phyloP scores from a whole-genome alignment of 345 rosid species.

The Turnera subulata region DNA sequence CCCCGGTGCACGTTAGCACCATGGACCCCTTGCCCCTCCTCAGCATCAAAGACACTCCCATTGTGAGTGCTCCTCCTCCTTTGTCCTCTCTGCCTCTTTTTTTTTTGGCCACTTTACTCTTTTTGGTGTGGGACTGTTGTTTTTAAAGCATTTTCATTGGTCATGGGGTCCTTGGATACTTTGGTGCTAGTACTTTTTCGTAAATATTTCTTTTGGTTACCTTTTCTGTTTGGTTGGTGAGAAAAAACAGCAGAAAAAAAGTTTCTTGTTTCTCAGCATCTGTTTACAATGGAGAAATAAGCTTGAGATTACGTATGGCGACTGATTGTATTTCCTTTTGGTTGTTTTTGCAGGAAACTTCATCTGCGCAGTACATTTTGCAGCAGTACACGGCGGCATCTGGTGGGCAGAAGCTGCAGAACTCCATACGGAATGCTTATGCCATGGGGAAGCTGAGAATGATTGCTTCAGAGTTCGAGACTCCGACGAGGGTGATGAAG shows the following conservation, averaged over 20 bases:
- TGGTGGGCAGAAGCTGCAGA: conserved; percentile 80
- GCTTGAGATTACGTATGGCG: too few relatives aligned
- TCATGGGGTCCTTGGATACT: neutral
- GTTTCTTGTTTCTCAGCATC: too few relatives aligned
- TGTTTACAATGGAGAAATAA: neutral
- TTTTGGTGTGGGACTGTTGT: neutral
- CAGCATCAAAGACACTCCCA: conserved; percentile 55
- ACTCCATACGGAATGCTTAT: conserved; percentile 69
- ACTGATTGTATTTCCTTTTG: neutral
- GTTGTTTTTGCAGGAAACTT: conserved; percentile 52
- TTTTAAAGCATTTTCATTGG: neutral
- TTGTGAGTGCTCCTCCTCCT: conserved; percentile 43
- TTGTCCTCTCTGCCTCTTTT: neutral
- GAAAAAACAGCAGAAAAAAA: conserved; percentile 16
- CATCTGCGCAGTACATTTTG: conserved; percentile 84
- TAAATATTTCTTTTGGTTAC: neutral
- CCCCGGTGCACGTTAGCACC: conserved; percentile 43
- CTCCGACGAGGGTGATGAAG: conserved; percentile 65
- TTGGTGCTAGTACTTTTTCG: neutral
- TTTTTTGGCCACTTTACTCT: neutral
- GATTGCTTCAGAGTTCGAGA: conserved; percentile 73
- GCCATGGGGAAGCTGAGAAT: conserved; percentile 87
- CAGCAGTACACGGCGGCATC: conserved; percentile 93
- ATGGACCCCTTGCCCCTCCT: conserved; percentile 49
- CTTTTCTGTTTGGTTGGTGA: conserved; percentile 24